A percentile compares a stretch with the other conserved stretches of the same genome.
These are phyloP conservation scores for Backusella sp. DNA, from an alignment of 192 early-diverging fungal species.

Conservation along the genomic window DNA sequence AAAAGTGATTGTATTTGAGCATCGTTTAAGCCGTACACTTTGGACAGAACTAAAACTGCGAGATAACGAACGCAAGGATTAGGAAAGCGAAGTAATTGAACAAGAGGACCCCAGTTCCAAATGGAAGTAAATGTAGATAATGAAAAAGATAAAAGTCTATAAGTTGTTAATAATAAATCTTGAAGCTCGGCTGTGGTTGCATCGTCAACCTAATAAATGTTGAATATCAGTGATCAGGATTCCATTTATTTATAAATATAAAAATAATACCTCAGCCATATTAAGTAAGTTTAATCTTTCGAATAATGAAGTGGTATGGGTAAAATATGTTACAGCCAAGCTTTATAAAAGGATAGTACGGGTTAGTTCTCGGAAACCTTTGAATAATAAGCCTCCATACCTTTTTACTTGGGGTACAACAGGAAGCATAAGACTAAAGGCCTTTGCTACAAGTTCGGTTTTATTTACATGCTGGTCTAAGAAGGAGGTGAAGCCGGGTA, in stretches of 20 bases:
- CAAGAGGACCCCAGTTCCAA: conserved; percentile 58
- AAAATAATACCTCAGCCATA: not conserved
- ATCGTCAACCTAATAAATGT: not conserved
- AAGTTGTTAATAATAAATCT: conserved; percentile 48
- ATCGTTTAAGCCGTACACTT: conserved; percentile 52
- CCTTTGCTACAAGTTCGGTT: conserved; percentile 45
- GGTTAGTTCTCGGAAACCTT: not conserved
- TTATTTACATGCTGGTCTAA: conserved; percentile 32
- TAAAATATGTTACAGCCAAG: conserved; percentile 56
- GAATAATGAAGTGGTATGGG: conserved; percentile 51
- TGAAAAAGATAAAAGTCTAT: conserved; percentile 51
- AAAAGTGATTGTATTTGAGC: conserved; percentile 27
- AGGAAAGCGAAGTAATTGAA: conserved; percentile 41
- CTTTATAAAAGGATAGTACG: conserved; percentile 30
- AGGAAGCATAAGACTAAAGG: conserved; percentile 59
- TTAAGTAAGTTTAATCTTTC: conserved; percentile 42
- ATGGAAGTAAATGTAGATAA: conserved; percentile 43
- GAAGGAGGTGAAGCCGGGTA: conserved; percentile 30
- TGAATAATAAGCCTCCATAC: conserved; percentile 35
- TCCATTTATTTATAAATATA: too few species aligned
- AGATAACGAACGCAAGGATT: conserved; percentile 45
- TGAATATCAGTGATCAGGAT: not conserved
- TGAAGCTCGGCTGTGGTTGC: conserved; percentile 30
- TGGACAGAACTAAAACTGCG: conserved; percentile 42
- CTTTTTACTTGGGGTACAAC: conserved; percentile 72